Evolutionary conservation across 768 basidiomycete species (phyloP).

Genomic region (Leccinum subgranulosum): DNA sequence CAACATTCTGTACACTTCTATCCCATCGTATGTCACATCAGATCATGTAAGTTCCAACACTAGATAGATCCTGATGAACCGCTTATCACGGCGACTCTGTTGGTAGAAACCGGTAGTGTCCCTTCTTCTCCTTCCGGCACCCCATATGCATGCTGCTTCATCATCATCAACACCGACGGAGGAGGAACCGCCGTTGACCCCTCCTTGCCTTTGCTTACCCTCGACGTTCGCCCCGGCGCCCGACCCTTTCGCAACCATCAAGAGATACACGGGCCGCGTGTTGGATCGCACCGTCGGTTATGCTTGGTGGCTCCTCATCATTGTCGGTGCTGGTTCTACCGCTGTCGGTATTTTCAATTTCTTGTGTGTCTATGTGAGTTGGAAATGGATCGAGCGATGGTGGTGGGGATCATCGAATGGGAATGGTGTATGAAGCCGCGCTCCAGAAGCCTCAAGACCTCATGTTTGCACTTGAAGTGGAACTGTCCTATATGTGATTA

Average conservation of each 20-base stretch:
- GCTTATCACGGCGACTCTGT: background rate
- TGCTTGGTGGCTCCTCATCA: constrained; percentile 71
- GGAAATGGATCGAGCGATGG: constrained; percentile 53
- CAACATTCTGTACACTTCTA: constrained; percentile 72
- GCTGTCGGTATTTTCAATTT: constrained; percentile 72
- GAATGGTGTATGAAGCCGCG: constrained; percentile 13
- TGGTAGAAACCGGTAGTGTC: constrained; percentile 83
- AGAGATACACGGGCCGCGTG: constrained; percentile 60
- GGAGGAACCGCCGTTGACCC: constrained; percentile 20
- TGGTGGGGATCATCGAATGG: constrained; percentile 13
- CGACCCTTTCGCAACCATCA: constrained; percentile 51
- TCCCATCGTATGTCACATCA: constrained; percentile 82
- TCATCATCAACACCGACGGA: constrained; percentile 16
- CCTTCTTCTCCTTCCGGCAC: constrained; percentile 59
- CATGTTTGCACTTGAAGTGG: background rate
- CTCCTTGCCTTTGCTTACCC: constrained; percentile 51
- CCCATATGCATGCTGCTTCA: constrained; percentile 22
- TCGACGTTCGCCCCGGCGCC: constrained; percentile 46
- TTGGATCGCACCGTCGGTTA: constrained; percentile 77
- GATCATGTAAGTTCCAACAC: constrained; percentile 70
- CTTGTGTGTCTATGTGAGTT: constrained; percentile 61
- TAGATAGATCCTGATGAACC: background rate
- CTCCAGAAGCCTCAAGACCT: no score
- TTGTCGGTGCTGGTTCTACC: constrained; percentile 75
- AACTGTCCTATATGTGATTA: background rate